phyloP scores from a whole-genome alignment of 2,329 filamentous ascomycete genomes.

The Blastomyces silverae region DNA sequence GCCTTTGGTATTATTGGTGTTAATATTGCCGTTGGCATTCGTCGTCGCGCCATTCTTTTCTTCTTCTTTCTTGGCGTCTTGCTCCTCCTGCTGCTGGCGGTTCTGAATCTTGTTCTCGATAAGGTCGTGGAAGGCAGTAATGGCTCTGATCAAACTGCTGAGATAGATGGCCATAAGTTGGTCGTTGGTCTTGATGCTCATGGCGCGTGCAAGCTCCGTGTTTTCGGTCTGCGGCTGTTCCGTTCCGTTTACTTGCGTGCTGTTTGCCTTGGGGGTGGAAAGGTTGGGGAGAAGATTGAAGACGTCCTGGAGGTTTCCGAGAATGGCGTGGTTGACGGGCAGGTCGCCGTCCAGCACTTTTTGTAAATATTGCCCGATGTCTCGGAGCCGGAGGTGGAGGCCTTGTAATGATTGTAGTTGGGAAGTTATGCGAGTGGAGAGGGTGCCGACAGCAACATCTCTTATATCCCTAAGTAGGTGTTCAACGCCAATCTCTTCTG shows the following conservation, averaged over 20 bases:
- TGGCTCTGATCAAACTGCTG: slow-evolving; percentile 91
- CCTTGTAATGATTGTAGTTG: slow-evolving; percentile 96
- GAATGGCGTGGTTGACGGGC: slow-evolving; percentile 92
- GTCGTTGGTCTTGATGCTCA: slow-evolving; percentile 99
- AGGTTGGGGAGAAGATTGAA: slow-evolving; percentile 98
- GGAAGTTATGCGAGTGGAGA: slow-evolving; percentile 94
- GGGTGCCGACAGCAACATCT: slow-evolving; percentile 92
- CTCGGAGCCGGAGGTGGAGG: slow-evolving; percentile 84
- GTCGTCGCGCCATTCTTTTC: slow-evolving; percentile 37
- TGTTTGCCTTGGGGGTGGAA: slow-evolving; percentile 64
- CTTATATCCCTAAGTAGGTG: slow-evolving; percentile 96
- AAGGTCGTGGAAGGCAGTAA: slow-evolving; percentile 96
- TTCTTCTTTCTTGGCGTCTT: slow-evolving; percentile 71
- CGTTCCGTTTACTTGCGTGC: slow-evolving; percentile 51
- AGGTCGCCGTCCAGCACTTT: slow-evolving; percentile 91
- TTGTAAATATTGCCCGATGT: slow-evolving; percentile 91
- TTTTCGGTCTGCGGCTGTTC: slow-evolving; percentile 56
- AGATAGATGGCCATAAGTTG: slow-evolving; percentile 98
- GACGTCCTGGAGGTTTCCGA: slow-evolving; percentile 97
- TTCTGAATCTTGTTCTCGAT: slow-evolving; percentile 99
- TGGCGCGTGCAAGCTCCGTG: slow-evolving; percentile 84
- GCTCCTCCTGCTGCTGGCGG: slow-evolving; percentile 91
- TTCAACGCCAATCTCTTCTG: slow-evolving; percentile 97
- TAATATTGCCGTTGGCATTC: slow-evolving; percentile 22
- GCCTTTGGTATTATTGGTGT: slow-evolving; percentile 50